Percentiles rank a stretch among this genome's conserved stretches.
phyloP scores from a whole-genome alignment of 2,329 filamentous ascomycete genomes.

The Mollisiaceae sp. region DNA sequence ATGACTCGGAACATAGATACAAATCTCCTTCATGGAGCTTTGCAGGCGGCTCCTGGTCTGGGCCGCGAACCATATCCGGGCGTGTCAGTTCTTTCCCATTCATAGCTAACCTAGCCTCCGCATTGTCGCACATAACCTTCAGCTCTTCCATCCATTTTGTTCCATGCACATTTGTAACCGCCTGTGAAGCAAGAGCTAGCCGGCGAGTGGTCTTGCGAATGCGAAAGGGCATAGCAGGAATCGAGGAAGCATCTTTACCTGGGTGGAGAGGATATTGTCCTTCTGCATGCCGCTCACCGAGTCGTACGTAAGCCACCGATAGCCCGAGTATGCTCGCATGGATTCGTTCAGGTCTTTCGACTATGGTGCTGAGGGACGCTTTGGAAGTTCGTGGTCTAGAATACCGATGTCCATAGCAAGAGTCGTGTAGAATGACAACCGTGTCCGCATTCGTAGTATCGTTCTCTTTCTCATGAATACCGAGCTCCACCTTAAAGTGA shows the following conservation, averaged over 20 bases:
- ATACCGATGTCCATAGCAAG: constrained; percentile 92
- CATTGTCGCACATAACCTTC: constrained; percentile 80
- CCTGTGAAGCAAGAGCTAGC: constrained; percentile 72
- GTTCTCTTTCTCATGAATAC: constrained; percentile 36
- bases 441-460: constrained; percentile 58
- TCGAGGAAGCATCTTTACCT: constrained; percentile 53
- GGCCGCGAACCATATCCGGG: constrained; percentile 62
- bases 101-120: constrained; percentile 76
- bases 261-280: constrained; percentile 72
- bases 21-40: constrained; percentile 86
- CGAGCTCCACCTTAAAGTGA: constrained; percentile 42
- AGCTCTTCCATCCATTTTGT: constrained; percentile 93
- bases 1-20: constrained; percentile 85
- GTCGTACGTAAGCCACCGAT: constrained; percentile 85
- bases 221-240: constrained; percentile 74
- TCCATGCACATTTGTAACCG: constrained; percentile 91
- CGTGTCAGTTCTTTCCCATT: constrained; percentile 80
- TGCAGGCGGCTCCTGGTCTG: constrained; percentile 49
- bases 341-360: constrained; percentile 91
- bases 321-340: constrained; percentile 83
- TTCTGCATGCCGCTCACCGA: constrained; percentile 79
- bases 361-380: constrained; percentile 75
- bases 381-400: constrained; percentile 81
- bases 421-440: constrained; percentile 87
- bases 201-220: constrained; percentile 81